Conservation (phyloP, 805 yeast species). For the Isabelozyma rhagii region DNA sequence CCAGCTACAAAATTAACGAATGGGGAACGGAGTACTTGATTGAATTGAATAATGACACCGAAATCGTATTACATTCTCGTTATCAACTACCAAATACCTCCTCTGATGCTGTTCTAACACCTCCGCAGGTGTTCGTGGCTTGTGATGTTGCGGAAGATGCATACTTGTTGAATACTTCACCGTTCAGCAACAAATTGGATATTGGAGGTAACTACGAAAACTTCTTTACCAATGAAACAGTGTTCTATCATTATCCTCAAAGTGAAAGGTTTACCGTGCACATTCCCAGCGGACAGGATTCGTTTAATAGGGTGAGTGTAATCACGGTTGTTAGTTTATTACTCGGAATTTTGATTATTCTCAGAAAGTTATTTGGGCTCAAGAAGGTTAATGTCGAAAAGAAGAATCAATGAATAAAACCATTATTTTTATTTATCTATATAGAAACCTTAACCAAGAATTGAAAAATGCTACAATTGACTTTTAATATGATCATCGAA, state of each 20-base stretch:
- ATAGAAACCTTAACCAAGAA: not conserved
- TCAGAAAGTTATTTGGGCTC: slow-evolving; percentile 1
- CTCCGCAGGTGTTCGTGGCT: slow-evolving; percentile 33
- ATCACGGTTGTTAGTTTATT: slow-evolving; percentile 3
- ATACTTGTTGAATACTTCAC: slow-evolving; percentile 28
- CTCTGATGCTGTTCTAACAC: slow-evolving; percentile 7
- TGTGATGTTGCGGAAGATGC: slow-evolving; percentile 29
- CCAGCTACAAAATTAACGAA: slow-evolving; percentile 30
- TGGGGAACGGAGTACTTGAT: slow-evolving; percentile 42
- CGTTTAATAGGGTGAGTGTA: not conserved
- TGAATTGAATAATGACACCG: slow-evolving; percentile 18
- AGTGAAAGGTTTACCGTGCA: not conserved
- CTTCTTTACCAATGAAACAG: slow-evolving; percentile 38
- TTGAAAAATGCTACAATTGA: not conserved
- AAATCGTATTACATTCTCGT: slow-evolving; percentile 35
- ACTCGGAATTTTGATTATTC: slow-evolving; percentile 3
- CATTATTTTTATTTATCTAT: not conserved
- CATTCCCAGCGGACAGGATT: not conserved
- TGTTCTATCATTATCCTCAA: slow-evolving; percentile 30
- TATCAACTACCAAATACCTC: slow-evolving; percentile 31
- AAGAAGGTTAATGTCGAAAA: not conserved
- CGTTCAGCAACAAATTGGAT: slow-evolving; percentile 27
- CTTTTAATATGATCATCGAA: slow-evolving; percentile 12
- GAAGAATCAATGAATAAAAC: not conserved
- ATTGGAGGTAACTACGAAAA: slow-evolving; percentile 34